A percentile compares a stretch with the other conserved stretches of the same genome.
Evolutionary conservation across 352 stramenopile genomes (phyloP).

Genomic region (Globisporangium paddicum): DNA sequence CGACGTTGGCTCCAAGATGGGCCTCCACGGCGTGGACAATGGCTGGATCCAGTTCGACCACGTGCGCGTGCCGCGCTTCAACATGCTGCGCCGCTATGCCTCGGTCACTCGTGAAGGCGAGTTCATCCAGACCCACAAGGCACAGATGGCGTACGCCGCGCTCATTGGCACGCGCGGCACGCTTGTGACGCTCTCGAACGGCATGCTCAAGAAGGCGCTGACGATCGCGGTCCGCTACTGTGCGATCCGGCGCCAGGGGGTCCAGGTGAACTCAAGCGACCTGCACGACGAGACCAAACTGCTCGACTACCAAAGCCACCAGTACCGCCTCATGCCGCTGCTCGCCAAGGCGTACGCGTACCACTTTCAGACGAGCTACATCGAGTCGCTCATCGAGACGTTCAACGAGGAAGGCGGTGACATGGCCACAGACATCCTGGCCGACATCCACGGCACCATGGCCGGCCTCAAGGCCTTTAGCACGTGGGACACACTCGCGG

Average conservation of each 20-base stretch:
- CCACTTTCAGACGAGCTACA: constrained; percentile 51
- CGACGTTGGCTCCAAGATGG: constrained; percentile 68
- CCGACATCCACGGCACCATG: constrained; percentile 93
- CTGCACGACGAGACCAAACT: constrained; percentile 83
- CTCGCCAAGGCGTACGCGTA: constrained; percentile 88
- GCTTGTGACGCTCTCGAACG: constrained; percentile 62
- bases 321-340: constrained; percentile 92
- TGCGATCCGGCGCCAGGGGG: constrained; percentile 88
- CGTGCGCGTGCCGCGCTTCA: constrained; percentile 58
- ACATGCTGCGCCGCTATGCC: constrained; percentile 75
- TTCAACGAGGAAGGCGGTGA: constrained; percentile 80
- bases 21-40: constrained; percentile 70
- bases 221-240: constrained; percentile 95
- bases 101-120: constrained; percentile 50
- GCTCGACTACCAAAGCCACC: constrained; percentile 94
- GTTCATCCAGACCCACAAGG: constrained; percentile 33
- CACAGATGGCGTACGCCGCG: not conserved
- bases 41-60: constrained; percentile 71
- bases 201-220: constrained; percentile 58
- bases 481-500: constrained; percentile 84
- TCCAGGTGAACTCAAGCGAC: constrained; percentile 31
- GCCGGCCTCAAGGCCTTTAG: constrained; percentile 94
- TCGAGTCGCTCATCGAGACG: constrained; percentile 69
- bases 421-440: constrained; percentile 67
- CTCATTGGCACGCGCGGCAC: constrained; percentile 37